Percentiles rank a stretch among this genome's conserved stretches.
Conservation (phyloP, 148 eudicot genomes). For the Persicaria tinctoria region DNA sequence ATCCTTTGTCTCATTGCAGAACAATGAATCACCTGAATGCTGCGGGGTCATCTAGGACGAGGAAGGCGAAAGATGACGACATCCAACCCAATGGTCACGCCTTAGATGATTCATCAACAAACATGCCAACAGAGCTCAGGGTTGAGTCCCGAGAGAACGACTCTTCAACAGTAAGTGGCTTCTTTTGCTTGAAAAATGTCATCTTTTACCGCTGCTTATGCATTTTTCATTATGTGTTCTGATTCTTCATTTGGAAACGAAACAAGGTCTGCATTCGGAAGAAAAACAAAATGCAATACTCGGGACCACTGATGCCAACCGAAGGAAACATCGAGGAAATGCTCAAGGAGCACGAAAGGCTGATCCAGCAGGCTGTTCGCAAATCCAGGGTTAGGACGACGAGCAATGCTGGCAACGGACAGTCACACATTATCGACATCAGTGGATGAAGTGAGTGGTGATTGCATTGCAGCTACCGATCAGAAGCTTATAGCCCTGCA, state of each 20-base stretch:
- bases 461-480: background rate
- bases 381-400: slow-evolving; percentile 18
- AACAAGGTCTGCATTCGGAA: slow-evolving; percentile 32
- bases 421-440: background rate
- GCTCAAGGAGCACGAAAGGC: slow-evolving; percentile 67
- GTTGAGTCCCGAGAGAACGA: slow-evolving; percentile 39
- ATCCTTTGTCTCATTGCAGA: slow-evolving; percentile 35
- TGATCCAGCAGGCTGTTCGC: slow-evolving; percentile 63
- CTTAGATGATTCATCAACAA: slow-evolving; percentile 21
- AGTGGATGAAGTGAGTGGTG: slow-evolving; percentile 9
- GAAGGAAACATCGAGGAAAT: slow-evolving; percentile 66
- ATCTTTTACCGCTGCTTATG: background rate
- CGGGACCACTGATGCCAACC: slow-evolving; percentile 63
- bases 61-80: slow-evolving; percentile 35
- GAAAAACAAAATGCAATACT: slow-evolving; percentile 41
- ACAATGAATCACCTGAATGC: slow-evolving; percentile 68
- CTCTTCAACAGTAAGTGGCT: slow-evolving; percentile 34
- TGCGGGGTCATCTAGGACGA: slow-evolving; percentile 31
- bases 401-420: background rate
- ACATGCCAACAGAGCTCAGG: slow-evolving; percentile 24
- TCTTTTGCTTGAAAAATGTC: background rate
- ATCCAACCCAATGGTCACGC: slow-evolving; percentile 19
- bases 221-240: background rate
- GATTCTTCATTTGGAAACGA: background rate
- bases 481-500: background rate